These are phyloP conservation scores for Phytophthora lateralis DNA, from an alignment of 352 stramenopile genomes.

Conservation along the genomic window DNA sequence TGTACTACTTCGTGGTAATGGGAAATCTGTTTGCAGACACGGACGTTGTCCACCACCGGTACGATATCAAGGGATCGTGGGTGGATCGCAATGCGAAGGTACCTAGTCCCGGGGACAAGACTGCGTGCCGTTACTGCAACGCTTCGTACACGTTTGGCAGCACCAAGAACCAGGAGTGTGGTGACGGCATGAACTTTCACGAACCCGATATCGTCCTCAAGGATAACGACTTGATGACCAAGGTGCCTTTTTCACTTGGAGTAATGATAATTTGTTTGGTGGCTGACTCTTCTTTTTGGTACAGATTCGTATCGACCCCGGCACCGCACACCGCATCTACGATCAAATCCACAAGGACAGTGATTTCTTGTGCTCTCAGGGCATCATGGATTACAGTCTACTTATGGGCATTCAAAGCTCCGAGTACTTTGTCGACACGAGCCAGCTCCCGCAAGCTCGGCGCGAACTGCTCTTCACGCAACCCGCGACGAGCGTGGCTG, in stretches of 20 bases:
- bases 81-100: slow-evolving; percentile 88
- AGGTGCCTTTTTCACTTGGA: slow-evolving; percentile 38
- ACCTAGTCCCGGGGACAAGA: slow-evolving; percentile 77
- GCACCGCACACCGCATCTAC: slow-evolving; percentile 83
- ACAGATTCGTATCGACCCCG: slow-evolving; percentile 80
- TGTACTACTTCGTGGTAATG: slow-evolving; percentile 95
- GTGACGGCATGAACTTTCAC: slow-evolving; percentile 88
- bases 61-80: slow-evolving; percentile 93
- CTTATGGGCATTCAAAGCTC: slow-evolving; percentile 91
- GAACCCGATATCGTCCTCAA: slow-evolving; percentile 89
- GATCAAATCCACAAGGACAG: slow-evolving; percentile 90
- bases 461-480: slow-evolving; percentile 82
- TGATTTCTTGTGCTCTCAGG: slow-evolving; percentile 88
- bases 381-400: slow-evolving; percentile 94
- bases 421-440: slow-evolving; percentile 89
- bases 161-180: slow-evolving; percentile 85
- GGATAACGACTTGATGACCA: slow-evolving; percentile 91
- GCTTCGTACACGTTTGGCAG: slow-evolving; percentile 88
- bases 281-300: slow-evolving; percentile 10
- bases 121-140: slow-evolving; percentile 87
- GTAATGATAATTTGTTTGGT: background rate
- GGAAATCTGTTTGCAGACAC: slow-evolving; percentile 90
- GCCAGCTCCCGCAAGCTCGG: slow-evolving; percentile 56
- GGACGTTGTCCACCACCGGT: slow-evolving; percentile 87
- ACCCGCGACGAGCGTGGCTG: slow-evolving; percentile 83